Conservation (phyloP, 306 rosid species). For the Prunus mume region DNA sequence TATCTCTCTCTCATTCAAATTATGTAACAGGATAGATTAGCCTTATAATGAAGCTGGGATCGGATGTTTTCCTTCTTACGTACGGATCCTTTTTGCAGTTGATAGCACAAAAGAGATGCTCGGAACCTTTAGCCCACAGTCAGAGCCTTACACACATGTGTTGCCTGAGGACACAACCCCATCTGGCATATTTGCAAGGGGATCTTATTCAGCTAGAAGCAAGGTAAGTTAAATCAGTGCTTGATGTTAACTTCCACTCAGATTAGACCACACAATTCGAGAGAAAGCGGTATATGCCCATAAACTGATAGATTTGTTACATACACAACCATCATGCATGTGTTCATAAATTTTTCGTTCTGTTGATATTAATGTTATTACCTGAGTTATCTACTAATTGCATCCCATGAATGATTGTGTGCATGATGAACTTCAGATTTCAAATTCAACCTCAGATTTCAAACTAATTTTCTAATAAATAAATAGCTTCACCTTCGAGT, state of each 20-base stretch:
- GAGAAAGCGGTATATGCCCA: not conserved
- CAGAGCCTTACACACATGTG: constrained; percentile 73
- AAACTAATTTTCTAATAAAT: constrained; percentile 8
- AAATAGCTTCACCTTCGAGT: not conserved
- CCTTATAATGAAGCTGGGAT: not conserved
- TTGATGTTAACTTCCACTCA: not conserved
- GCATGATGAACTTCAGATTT: too few species aligned
- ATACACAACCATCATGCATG: not conserved
- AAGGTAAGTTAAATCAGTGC: constrained; percentile 47
- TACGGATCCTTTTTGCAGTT: constrained; percentile 46
- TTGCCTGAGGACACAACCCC: constrained; percentile 93
- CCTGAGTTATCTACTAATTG: too few species aligned
- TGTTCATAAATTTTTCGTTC: too few species aligned
- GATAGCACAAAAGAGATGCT: constrained; percentile 86
- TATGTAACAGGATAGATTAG: not conserved
- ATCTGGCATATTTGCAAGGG: constrained; percentile 91
- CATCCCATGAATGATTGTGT: too few species aligned
- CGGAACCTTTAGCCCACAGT: constrained; percentile 91
- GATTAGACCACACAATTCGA: not conserved
- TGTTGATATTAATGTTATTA: too few species aligned
- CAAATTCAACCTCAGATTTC: constrained; percentile 11
- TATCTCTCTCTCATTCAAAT: not conserved
- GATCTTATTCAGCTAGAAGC: constrained; percentile 77
- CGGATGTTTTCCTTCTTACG: constrained; percentile 2
- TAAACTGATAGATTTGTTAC: not conserved